phyloP scores from a whole-genome alignment of 805 yeast species.

The Kluyveromyces aestuarii region DNA sequence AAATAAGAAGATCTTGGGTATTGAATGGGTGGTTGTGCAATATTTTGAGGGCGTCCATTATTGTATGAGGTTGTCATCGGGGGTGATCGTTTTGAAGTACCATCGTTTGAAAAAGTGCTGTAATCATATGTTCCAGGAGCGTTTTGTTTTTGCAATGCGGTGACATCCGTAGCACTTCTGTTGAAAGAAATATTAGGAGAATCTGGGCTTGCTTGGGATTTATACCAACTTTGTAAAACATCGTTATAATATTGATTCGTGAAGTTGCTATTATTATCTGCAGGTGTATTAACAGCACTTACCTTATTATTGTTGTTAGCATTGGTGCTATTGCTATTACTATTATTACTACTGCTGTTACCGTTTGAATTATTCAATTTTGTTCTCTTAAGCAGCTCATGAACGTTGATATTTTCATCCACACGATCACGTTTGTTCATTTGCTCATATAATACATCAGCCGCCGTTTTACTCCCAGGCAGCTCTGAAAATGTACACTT shows the following conservation, averaged over 20 bases:
- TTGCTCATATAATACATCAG: constrained; percentile 17
- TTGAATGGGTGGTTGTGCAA: constrained; percentile 43
- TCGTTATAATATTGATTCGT: not conserved
- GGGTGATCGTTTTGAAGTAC: not conserved
- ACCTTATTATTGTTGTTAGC: constrained; percentile 4
- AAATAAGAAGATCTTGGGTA: constrained; percentile 85
- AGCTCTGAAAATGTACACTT: constrained; percentile 68
- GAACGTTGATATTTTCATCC: constrained; percentile 15
- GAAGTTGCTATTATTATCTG: not conserved
- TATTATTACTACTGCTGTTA: not conserved
- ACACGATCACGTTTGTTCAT: constrained; percentile 15
- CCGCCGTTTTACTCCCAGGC: constrained; percentile 33
- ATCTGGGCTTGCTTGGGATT: not conserved
- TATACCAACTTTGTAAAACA: not conserved
- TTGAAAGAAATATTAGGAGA: not conserved
- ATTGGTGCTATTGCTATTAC: constrained; percentile 4
- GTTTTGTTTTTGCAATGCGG: not conserved
- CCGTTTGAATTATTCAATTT: constrained; percentile 10
- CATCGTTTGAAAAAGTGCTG: not conserved
- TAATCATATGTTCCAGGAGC: not conserved
- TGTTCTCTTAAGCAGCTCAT: constrained; percentile 15
- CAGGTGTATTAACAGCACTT: constrained; percentile 3
- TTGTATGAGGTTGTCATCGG: not conserved
- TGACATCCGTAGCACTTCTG: not conserved
- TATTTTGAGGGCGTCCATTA: constrained; percentile 1